Conservation (phyloP, 2,329 filamentous ascomycete species). For the Penicillium griseofulvum region DNA sequence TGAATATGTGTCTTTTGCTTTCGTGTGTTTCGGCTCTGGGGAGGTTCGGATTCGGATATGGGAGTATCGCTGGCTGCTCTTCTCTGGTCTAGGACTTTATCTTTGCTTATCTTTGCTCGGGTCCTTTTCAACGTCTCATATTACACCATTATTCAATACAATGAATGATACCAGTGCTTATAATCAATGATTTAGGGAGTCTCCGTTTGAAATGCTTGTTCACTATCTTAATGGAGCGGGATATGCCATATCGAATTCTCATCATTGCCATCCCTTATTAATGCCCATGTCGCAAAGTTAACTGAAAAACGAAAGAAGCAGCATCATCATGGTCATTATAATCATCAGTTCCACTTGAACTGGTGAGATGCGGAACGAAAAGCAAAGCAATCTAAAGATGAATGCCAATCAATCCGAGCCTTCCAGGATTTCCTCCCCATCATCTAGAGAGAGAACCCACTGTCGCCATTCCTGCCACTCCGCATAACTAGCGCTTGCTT, state of each 20-base stretch:
- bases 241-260: neutral
- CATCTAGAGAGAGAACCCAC: slow-evolving; percentile 55
- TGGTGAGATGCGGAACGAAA: neutral
- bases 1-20: neutral
- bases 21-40: neutral
- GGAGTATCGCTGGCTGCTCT: neutral
- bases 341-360: slow-evolving; percentile 5
- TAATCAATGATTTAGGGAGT: neutral
- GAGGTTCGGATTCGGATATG: neutral
- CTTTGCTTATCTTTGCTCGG: neutral
- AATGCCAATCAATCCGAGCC: slow-evolving; percentile 4
- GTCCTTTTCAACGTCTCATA: neutral
- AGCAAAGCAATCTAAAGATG: neutral
- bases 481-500: slow-evolving; percentile 65
- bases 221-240: neutral
- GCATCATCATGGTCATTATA: slow-evolving; percentile 7
- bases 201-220: neutral
- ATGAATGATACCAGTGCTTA: neutral
- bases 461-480: slow-evolving; percentile 79
- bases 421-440: slow-evolving; percentile 26
- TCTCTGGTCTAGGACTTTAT: neutral
- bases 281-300: neutral
- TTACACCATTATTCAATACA: neutral
- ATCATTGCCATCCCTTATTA: neutral
- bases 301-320: neutral